Percentiles rank a stretch among this genome's conserved stretches.
These are phyloP conservation scores for Penicillium coprophilum DNA, from an alignment of 495 filamentous ascomycete genomes.

Conservation along the genomic window DNA sequence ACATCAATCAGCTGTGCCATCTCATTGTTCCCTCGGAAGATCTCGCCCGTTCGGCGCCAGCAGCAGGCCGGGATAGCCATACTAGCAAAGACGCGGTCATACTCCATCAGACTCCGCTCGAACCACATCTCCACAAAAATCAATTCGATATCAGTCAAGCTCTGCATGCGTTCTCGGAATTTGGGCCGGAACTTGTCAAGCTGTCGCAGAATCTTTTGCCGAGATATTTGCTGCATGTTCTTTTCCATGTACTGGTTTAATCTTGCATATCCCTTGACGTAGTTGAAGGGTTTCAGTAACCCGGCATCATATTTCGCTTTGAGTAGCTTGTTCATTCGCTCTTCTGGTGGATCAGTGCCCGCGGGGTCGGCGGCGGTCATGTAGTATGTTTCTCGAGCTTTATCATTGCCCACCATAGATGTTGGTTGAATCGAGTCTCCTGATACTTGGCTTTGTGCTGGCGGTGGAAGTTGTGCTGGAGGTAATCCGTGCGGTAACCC, in stretches of 20 bases:
- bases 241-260: slow-evolving; percentile 87
- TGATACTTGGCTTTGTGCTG: slow-evolving; percentile 44
- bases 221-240: slow-evolving; percentile 73
- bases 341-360: slow-evolving; percentile 86
- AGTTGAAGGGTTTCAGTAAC: slow-evolving; percentile 93
- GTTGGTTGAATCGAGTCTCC: slow-evolving; percentile 57
- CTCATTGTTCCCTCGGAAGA: slow-evolving; percentile 96
- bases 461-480: slow-evolving; percentile 37
- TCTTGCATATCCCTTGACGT: slow-evolving; percentile 91
- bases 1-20: slow-evolving; percentile 97
- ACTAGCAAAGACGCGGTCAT: slow-evolving; percentile 96
- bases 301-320: slow-evolving; percentile 95
- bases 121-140: slow-evolving; percentile 99
- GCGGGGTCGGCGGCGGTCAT: slow-evolving; percentile 94
- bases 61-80: slow-evolving; percentile 99
- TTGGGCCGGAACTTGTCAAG: slow-evolving; percentile 91
- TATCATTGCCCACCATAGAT: slow-evolving; percentile 66
- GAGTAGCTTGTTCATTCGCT: slow-evolving; percentile 92
- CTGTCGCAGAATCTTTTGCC: slow-evolving; percentile 85
- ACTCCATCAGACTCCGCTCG: slow-evolving; percentile 90
- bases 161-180: slow-evolving; percentile 92
- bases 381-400: slow-evolving; percentile 87
- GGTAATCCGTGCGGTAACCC: slow-evolving; percentile 33
- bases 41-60: slow-evolving; percentile 95
- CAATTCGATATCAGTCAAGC: slow-evolving; percentile 85